phyloP scores from a whole-genome alignment of 1,139 yeast genomes.

The Scheffersomyces parashehatae region DNA sequence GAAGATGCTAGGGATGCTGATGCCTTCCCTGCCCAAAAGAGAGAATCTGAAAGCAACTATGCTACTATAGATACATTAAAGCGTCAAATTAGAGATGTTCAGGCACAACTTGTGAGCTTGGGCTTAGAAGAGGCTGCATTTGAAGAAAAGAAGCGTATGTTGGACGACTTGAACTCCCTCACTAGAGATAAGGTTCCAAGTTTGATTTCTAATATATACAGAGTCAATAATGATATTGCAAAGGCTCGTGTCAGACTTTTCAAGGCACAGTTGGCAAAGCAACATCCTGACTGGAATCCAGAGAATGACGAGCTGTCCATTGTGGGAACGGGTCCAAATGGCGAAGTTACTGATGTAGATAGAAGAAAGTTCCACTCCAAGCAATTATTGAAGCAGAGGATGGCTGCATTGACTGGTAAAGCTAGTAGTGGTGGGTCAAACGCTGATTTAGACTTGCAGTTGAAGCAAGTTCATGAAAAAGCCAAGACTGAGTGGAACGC shows the following conservation, averaged over 20 bases:
- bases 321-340: conserved; percentile 82
- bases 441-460: conserved; percentile 53
- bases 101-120: conserved; percentile 42
- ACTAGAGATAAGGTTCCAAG: conserved; percentile 68
- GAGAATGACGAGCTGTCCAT: conserved; percentile 53
- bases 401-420: conserved; percentile 91
- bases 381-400: conserved; percentile 74
- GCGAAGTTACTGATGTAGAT: conserved; percentile 80
- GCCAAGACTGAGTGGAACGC: conserved; percentile 57
- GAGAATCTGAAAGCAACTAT: conserved; percentile 24
- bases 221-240: conserved; percentile 70
- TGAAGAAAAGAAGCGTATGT: conserved; percentile 43
- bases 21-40: conserved; percentile 17
- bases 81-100: conserved; percentile 56
- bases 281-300: conserved; percentile 60
- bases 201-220: conserved; percentile 60
- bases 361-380: conserved; percentile 76
- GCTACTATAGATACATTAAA: conserved; percentile 67
- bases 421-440: conserved; percentile 36
- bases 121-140: conserved; percentile 32
- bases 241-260: conserved; percentile 63
- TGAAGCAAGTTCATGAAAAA: conserved; percentile 55
- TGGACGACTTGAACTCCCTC: conserved; percentile 52
- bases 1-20: conserved; percentile 71
- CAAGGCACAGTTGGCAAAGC: conserved; percentile 52